Percentiles rank a stretch among this genome's conserved stretches.
Conservation (phyloP, 805 yeast genomes). For the Candida palmyrensis region DNA sequence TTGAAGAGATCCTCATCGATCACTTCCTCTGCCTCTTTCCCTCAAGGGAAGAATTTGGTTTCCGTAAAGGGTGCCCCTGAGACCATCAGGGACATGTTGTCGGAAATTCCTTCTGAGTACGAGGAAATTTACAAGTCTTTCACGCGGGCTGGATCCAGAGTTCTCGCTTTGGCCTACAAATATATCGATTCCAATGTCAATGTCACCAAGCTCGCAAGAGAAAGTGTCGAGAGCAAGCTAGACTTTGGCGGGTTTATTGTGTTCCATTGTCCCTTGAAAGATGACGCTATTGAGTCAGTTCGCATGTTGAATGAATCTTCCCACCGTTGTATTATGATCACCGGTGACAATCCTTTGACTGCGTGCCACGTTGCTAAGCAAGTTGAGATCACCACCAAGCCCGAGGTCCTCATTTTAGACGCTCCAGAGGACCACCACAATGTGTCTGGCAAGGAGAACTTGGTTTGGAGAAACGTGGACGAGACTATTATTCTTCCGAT, state of each 20-base stretch:
- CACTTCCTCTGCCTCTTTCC: slow-evolving; percentile 47
- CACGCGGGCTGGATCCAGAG: slow-evolving; percentile 95
- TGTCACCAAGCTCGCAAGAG: slow-evolving; percentile 59
- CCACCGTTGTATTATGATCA: slow-evolving; percentile 95
- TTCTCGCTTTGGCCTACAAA: slow-evolving; percentile 90
- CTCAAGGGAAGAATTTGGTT: slow-evolving; percentile 53
- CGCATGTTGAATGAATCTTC: slow-evolving; percentile 91
- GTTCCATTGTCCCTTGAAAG: slow-evolving; percentile 95
- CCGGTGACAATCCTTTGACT: slow-evolving; percentile 98
- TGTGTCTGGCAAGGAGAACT: slow-evolving; percentile 40
- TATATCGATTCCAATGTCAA: slow-evolving; percentile 48
- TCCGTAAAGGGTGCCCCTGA: slow-evolving; percentile 99
- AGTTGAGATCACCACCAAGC: slow-evolving; percentile 79
- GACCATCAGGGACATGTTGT: slow-evolving; percentile 76
- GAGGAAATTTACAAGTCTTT: slow-evolving; percentile 84
- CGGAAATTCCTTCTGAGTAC: slow-evolving; percentile 66
- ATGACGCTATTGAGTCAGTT: slow-evolving; percentile 86
- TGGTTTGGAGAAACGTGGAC: slow-evolving; percentile 81
- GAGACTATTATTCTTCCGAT: slow-evolving; percentile 71
- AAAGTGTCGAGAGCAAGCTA: slow-evolving; percentile 68
- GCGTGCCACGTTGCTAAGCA: slow-evolving; percentile 97
- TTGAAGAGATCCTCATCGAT: slow-evolving; percentile 92
- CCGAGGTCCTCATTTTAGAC: slow-evolving; percentile 83
- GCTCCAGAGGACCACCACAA: slow-evolving; percentile 68
- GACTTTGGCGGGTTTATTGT: slow-evolving; percentile 89